Conservation (phyloP, 2,329 filamentous ascomycete genomes). For the Fusarium proliferatum region DNA sequence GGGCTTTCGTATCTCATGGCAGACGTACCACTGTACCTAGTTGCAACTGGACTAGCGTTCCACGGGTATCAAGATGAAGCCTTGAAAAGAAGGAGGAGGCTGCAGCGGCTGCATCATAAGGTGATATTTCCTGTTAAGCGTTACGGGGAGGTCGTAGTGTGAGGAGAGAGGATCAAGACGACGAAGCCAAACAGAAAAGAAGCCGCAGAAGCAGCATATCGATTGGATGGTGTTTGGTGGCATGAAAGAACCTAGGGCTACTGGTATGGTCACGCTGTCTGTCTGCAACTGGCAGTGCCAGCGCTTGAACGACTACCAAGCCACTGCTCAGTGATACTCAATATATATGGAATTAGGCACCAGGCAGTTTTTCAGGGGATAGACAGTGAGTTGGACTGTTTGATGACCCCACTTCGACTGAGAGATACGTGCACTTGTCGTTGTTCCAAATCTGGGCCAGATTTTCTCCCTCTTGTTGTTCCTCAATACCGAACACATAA, state of each 20-base stretch:
- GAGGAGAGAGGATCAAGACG: background rate
- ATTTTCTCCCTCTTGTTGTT: background rate
- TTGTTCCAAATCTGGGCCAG: background rate
- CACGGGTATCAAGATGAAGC: conserved; percentile 6
- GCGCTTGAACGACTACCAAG: background rate
- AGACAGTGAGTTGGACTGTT: background rate
- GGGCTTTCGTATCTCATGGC: conserved; percentile 10
- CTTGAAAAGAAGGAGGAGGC: conserved; percentile 1
- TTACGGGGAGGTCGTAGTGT: background rate
- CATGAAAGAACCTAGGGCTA: background rate
- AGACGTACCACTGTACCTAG: background rate
- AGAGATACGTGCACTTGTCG: background rate
- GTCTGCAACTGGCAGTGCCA: conserved; percentile 1
- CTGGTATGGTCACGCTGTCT: background rate
- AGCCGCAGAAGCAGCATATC: background rate
- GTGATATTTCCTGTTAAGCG: background rate
- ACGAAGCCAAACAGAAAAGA: background rate
- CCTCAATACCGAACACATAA: background rate
- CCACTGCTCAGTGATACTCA: background rate
- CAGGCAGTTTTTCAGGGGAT: background rate
- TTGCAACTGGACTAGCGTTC: background rate
- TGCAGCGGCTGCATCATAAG: conserved; percentile 5
- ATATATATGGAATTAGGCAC: background rate
- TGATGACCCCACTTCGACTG: background rate
- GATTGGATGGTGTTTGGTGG: background rate